Conservation (phyloP, 2,329 filamentous ascomycete species). For the Sporothrix variecibatus region DNA sequence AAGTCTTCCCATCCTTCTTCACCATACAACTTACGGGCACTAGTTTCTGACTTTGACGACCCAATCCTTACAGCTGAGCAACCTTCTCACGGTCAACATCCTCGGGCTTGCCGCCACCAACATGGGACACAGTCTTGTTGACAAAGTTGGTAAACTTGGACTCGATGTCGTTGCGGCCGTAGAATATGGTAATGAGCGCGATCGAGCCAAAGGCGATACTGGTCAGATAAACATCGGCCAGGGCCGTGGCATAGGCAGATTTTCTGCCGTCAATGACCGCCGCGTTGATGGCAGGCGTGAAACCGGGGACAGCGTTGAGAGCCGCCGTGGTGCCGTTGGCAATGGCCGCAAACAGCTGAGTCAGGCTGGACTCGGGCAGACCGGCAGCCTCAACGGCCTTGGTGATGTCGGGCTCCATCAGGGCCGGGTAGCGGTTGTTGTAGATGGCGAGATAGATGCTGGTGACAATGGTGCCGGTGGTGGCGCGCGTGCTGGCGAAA, state of each 20-base stretch:
- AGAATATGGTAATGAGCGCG: constrained; percentile 14
- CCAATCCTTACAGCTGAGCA: not conserved
- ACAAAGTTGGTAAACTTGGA: constrained; percentile 19
- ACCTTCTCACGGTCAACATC: not conserved
- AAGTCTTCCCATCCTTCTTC: too few relatives aligned
- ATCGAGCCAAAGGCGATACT: constrained; percentile 20
- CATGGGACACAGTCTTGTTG: constrained; percentile 21
- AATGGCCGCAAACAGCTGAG: constrained; percentile 8
- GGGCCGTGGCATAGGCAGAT: constrained; percentile 14
- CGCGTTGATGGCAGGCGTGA: not conserved
- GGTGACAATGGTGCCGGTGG: constrained; percentile 20
- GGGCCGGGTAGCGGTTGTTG: constrained; percentile 18
- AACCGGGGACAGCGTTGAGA: constrained; percentile 12
- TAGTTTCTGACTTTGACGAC: not conserved
- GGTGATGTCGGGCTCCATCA: constrained; percentile 17
- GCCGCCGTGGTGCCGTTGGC: constrained; percentile 20
- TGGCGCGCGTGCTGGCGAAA: constrained; percentile 19
- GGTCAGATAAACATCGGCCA: constrained; percentile 19
- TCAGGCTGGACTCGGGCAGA: constrained; percentile 8
- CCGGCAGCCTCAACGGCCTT: constrained; percentile 19
- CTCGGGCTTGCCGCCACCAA: not conserved
- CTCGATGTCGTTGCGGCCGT: constrained; percentile 19
- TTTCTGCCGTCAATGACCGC: constrained; percentile 11
- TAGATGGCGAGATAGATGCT: constrained; percentile 23
- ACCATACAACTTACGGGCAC: too few relatives aligned